These are phyloP conservation scores for Beauveria australis DNA, from an alignment of 2,329 filamentous ascomycete species.

Conservation along the genomic window DNA sequence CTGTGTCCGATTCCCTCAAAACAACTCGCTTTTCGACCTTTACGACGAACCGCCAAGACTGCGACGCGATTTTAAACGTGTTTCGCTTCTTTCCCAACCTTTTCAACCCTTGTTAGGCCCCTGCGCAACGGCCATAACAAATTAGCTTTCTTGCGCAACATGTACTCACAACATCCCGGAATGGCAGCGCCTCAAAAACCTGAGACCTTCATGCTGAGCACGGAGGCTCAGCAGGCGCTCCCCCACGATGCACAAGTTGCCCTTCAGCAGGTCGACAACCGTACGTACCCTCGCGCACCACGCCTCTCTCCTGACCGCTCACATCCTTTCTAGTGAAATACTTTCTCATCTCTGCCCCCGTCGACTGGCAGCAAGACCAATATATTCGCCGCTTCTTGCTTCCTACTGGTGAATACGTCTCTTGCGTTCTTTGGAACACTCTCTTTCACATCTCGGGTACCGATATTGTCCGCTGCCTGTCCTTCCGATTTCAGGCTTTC, in stretches of 20 bases:
- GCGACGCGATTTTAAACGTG: not conserved
- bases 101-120: not conserved
- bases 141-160: slow-evolving; percentile 28
- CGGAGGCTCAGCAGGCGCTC: slow-evolving; percentile 90
- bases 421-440: slow-evolving; percentile 96
- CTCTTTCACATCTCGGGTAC: slow-evolving; percentile 99
- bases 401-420: slow-evolving; percentile 97
- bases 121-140: slow-evolving; percentile 5
- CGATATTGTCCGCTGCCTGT: slow-evolving; percentile 95
- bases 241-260: slow-evolving; percentile 96
- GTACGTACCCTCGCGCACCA: slow-evolving; percentile 46
- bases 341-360: slow-evolving; percentile 96
- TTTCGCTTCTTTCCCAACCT: not conserved
- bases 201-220: slow-evolving; percentile 97
- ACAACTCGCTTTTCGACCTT: not conserved
- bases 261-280: slow-evolving; percentile 94
- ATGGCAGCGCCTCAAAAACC: slow-evolving; percentile 94
- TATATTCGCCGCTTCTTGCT: slow-evolving; percentile 93
- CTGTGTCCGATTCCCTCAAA: slow-evolving; percentile 1
- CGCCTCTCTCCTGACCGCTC: not conserved
- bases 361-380: slow-evolving; percentile 95
- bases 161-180: slow-evolving; percentile 76
- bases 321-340: slow-evolving; percentile 69
- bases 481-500: slow-evolving; percentile 97
- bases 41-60: not conserved